A percentile compares a stretch with the other conserved stretches of the same genome.
Conservation (phyloP, 2,329 filamentous ascomycete species). For the Biscogniauxia mediterranea region DNA sequence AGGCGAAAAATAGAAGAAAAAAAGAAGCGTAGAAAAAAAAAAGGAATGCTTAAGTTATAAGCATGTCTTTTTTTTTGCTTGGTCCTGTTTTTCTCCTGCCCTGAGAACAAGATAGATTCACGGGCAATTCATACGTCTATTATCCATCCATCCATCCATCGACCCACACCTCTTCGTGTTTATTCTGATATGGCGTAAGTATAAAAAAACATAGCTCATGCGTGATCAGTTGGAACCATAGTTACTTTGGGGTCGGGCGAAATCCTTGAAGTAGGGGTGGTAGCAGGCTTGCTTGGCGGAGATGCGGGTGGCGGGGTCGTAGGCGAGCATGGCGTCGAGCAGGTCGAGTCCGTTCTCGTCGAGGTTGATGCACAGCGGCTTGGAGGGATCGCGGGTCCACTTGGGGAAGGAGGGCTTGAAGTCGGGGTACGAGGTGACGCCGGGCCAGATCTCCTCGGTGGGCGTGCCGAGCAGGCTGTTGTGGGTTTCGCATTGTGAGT, state of each 20-base stretch:
- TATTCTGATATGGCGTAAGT: background rate
- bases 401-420: slow-evolving; percentile 92
- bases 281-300: slow-evolving; percentile 84
- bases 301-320: slow-evolving; percentile 82
- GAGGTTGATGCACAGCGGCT: slow-evolving; percentile 67
- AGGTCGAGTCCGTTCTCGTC: slow-evolving; percentile 71
- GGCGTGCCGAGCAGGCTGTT: slow-evolving; percentile 76
- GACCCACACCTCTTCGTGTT: too few relatives aligned
- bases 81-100: too few relatives aligned
- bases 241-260: slow-evolving; percentile 15
- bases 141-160: too few relatives aligned
- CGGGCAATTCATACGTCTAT: too few relatives aligned
- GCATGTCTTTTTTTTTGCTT: too few relatives aligned
- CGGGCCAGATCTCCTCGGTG: slow-evolving; percentile 78
- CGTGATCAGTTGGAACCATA: slow-evolving; percentile 24
- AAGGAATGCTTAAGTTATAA: too few relatives aligned
- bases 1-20: too few relatives aligned
- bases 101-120: too few relatives aligned
- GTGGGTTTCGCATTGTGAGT: too few relatives aligned
- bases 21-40: too few relatives aligned
- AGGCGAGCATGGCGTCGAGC: slow-evolving; percentile 71
- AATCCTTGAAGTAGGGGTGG: slow-evolving; percentile 74
- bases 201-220: slow-evolving; percentile 12
- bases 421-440: slow-evolving; percentile 91
- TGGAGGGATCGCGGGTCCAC: slow-evolving; percentile 71